These are phyloP conservation scores for Rhododendron ferrugineum DNA, from an alignment of 148 eudicot genomes.

Conservation along the genomic window DNA sequence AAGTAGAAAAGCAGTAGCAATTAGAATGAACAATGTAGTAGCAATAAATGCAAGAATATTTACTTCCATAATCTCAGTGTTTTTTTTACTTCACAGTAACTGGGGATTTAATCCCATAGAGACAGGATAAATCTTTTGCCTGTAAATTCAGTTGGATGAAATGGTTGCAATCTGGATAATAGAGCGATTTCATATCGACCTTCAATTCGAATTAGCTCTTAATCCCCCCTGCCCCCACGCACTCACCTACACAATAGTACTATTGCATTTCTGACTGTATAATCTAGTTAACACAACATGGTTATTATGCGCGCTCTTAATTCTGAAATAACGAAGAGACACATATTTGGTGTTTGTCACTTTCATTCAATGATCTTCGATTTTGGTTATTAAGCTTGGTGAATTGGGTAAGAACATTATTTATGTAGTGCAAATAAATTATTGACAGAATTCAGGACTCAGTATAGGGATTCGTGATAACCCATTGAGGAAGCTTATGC, in stretches of 20 bases:
- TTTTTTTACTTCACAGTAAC: no score
- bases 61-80: background rate
- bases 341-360: background rate
- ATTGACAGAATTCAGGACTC: background rate
- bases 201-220: no score
- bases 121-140: no score
- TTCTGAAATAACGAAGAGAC: background rate
- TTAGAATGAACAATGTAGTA: background rate
- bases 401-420: background rate
- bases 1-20: no score
- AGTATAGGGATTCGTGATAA: background rate
- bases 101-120: no score
- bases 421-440: background rate
- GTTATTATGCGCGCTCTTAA: background rate
- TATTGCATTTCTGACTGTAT: background rate
- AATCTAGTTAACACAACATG: background rate
- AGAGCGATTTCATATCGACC: no score
- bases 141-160: no score
- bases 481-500: background rate
- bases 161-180: no score
- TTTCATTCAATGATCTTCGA: background rate
- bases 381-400: background rate
- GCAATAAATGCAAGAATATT: background rate
- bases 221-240: background rate
- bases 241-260: background rate